Conservation (phyloP, 257 asterid species). For the Petunia axillaris region DNA sequence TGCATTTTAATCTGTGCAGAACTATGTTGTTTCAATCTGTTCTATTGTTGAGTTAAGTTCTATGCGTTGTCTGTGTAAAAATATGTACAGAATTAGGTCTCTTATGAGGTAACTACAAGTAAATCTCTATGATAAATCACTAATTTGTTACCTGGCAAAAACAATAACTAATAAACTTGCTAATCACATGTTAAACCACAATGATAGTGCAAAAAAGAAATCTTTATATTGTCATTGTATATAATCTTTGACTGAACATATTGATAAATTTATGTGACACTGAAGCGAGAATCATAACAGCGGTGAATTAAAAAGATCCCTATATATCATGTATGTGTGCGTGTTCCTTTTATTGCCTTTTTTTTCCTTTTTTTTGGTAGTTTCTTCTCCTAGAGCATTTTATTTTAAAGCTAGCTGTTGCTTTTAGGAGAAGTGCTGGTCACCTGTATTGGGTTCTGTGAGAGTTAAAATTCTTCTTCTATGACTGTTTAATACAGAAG, state of each 20-base stretch:
- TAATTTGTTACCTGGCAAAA: background rate
- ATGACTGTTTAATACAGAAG: slow-evolving; percentile 53
- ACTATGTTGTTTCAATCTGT: background rate
- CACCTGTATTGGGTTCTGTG: background rate
- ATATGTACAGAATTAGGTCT: background rate
- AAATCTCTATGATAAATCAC: background rate
- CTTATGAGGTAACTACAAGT: background rate
- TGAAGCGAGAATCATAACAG: background rate
- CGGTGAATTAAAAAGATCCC: background rate
- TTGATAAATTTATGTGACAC: background rate
- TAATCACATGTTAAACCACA: background rate
- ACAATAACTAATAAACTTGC: background rate
- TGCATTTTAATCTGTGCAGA: background rate
- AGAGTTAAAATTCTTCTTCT: background rate
- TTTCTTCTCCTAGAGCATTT: background rate
- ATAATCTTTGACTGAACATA: background rate
- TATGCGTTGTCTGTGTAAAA: background rate
- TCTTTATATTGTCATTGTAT: background rate
- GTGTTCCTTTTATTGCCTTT: background rate
- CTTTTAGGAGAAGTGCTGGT: background rate
- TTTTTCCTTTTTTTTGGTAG: no score
- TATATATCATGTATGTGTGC: background rate
- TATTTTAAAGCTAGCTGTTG: background rate
- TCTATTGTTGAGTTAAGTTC: background rate
- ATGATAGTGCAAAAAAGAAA: no score